Evolutionary conservation across 2,329 filamentous ascomycete genomes (phyloP), one percentile per base, ranked within the genome.

Genomic region (Aspergillus amoenus): DNA sequence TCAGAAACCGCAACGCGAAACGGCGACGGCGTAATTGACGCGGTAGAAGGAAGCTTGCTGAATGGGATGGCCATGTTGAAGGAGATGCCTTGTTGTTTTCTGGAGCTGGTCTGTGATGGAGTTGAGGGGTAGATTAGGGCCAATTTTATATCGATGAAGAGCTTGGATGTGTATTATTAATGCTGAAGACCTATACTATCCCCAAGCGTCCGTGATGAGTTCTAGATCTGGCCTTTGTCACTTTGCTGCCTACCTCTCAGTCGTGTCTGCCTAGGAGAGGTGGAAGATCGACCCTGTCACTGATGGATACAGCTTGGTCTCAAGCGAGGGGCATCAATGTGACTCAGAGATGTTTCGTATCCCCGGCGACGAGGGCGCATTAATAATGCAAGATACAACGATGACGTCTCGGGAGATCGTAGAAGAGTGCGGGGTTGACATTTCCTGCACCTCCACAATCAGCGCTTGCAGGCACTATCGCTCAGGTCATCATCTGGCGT

Each of bases 1-100:
- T 82, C 77, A 0, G 77, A 64, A 7, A 82, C 68, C 7, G 71
- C 60, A 32, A 78, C 69, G 15, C 69, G 75, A 67, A 81, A 83
- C 0, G 77, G 76, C 17, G 70, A 71, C 5, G 73, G 70, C 13
- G 72, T 54, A 11, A 76, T 65, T 51, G 70, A 71, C 18, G 74
- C 70, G 32, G 67, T 64, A 24, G 71, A 53, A 13, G 78, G 78
- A 4, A 77, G 52, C 7, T 61, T 67, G 43, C 60, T 61, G 40
- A 67, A 75, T 34, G 64, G 55, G 4, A 63, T 46, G 51, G 66
- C 51, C 69, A 72, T 72, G 34, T 34, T 54, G 48, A 22, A 12
- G 6, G 9, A 30, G 27, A 21, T 21, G 9, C 9, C 27, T 1
- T 34, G 34, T 27, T 50, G 21, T 27, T 30, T 18, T 27, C 12